These are phyloP conservation scores for Xylaria sp. DNA, from an alignment of 2,329 filamentous ascomycete species.

Conservation along the genomic window DNA sequence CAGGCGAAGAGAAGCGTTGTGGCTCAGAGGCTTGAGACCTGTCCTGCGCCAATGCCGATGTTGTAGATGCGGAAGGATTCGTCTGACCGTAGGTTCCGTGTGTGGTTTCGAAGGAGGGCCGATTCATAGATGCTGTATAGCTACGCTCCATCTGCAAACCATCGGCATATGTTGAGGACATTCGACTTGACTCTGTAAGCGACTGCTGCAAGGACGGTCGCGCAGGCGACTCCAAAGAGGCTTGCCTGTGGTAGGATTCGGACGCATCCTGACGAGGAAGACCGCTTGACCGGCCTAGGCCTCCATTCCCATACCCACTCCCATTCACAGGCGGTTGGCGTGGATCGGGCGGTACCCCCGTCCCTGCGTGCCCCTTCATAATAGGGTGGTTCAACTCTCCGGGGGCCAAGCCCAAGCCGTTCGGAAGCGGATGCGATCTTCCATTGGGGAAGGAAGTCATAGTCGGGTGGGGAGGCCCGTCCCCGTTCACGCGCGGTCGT, in stretches of 20 bases:
- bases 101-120: constrained; percentile 23
- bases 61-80: constrained; percentile 31
- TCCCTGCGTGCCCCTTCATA: constrained; percentile 16
- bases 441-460: constrained; percentile 66
- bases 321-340: constrained; percentile 21
- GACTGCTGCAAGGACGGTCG: constrained; percentile 42
- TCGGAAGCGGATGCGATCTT: constrained; percentile 48
- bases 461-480: constrained; percentile 54
- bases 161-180: constrained; percentile 40
- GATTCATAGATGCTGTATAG: constrained; percentile 23
- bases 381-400: background rate
- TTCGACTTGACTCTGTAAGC: constrained; percentile 41
- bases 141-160: constrained; percentile 25
- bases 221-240: constrained; percentile 44
- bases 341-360: constrained; percentile 5
- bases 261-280: constrained; percentile 36
- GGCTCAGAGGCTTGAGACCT: constrained; percentile 44
- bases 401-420: constrained; percentile 43
- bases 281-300: background rate
- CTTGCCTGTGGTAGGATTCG: constrained; percentile 41
- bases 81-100: constrained; percentile 30
- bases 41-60: constrained; percentile 38
- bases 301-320: constrained; percentile 25
- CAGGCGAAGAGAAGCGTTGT: constrained; percentile 70
- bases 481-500: constrained; percentile 51